Percentiles rank a stretch among this genome's conserved stretches.
Conservation (phyloP, 2,329 filamentous ascomycete genomes). For the Arthrinium puccinioides region DNA sequence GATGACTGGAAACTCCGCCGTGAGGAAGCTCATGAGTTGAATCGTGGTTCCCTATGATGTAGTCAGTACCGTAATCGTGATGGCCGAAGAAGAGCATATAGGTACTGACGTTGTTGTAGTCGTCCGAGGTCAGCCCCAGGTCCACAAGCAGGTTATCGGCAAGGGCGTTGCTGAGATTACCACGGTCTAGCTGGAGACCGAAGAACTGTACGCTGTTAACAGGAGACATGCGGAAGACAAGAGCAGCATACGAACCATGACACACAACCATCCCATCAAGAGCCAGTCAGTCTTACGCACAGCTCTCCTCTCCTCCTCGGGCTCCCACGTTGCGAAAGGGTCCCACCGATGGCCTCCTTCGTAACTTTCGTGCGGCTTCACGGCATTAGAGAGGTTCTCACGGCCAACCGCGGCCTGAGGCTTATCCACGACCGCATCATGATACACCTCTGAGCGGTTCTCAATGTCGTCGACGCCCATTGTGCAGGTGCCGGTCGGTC, state of each 20-base stretch:
- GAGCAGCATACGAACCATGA: slow-evolving; percentile 34
- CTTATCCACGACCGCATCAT: slow-evolving; percentile 2
- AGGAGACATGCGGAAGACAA: slow-evolving; percentile 39
- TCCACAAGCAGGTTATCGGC: slow-evolving; percentile 42
- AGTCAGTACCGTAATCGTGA: slow-evolving; percentile 38
- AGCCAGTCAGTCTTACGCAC: slow-evolving; percentile 44
- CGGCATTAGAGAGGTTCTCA: slow-evolving; percentile 24
- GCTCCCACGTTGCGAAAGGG: slow-evolving; percentile 39
- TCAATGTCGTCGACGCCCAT: slow-evolving; percentile 9
- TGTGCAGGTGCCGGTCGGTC: neutral
- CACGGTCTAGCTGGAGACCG: slow-evolving; percentile 45
- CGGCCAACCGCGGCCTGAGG: slow-evolving; percentile 25
- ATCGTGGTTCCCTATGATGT: slow-evolving; percentile 30
- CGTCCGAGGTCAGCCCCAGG: slow-evolving; percentile 39
- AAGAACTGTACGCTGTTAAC: slow-evolving; percentile 31
- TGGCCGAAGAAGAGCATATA: slow-evolving; percentile 41
- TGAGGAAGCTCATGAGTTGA: slow-evolving; percentile 29
- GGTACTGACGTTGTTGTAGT: slow-evolving; percentile 43
- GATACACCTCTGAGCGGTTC: slow-evolving; percentile 1
- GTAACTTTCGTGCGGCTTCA: slow-evolving; percentile 25
- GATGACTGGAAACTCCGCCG: slow-evolving; percentile 25
- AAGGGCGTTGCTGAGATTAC: slow-evolving; percentile 42
- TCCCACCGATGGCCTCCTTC: slow-evolving; percentile 36
- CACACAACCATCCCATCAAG: slow-evolving; percentile 33
- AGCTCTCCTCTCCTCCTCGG: slow-evolving; percentile 46